These are phyloP conservation scores for Cicer bijugum DNA, from an alignment of 306 rosid genomes.

Conservation along the genomic window DNA sequence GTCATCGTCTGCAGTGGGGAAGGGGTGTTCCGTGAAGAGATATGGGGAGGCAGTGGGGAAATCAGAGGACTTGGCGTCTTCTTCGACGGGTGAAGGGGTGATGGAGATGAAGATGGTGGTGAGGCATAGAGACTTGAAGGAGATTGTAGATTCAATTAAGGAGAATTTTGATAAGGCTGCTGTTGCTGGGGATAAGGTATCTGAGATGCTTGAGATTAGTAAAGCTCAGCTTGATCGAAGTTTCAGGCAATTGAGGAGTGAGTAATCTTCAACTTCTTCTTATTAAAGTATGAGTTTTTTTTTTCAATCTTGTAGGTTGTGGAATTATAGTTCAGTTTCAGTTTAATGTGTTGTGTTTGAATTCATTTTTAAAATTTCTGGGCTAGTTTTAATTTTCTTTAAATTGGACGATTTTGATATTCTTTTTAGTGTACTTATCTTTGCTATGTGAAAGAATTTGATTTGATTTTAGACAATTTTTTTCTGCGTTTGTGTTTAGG, in stretches of 20 bases:
- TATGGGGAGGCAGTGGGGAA: conserved; percentile 31
- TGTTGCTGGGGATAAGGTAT: conserved; percentile 75
- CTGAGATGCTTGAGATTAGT: conserved; percentile 83
- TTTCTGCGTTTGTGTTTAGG: background rate
- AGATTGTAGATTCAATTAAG: conserved; percentile 80
- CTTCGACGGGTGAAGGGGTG: conserved; percentile 53
- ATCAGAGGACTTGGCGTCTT: conserved; percentile 42
- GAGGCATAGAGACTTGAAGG: conserved; percentile 87
- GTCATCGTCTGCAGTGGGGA: conserved; percentile 44
- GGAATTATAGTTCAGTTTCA: background rate
- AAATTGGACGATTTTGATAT: conserved; percentile 33
- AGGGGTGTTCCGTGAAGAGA: background rate
- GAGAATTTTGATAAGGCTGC: conserved; percentile 88
- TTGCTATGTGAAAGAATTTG: background rate
- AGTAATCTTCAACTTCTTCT: background rate
- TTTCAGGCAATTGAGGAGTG: conserved; percentile 81
- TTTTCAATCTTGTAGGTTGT: too few species aligned
- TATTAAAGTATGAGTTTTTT: too few species aligned
- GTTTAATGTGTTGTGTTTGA: background rate
- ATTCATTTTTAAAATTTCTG: background rate
- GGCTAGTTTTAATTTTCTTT: background rate
- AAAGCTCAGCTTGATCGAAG: conserved; percentile 89
- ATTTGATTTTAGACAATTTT: background rate
- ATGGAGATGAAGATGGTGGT: conserved; percentile 88
- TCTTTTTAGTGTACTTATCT: background rate